These are phyloP conservation scores for Hyphochytrium catenoides DNA, from an alignment of 352 stramenopile genomes.

Conservation along the genomic window DNA sequence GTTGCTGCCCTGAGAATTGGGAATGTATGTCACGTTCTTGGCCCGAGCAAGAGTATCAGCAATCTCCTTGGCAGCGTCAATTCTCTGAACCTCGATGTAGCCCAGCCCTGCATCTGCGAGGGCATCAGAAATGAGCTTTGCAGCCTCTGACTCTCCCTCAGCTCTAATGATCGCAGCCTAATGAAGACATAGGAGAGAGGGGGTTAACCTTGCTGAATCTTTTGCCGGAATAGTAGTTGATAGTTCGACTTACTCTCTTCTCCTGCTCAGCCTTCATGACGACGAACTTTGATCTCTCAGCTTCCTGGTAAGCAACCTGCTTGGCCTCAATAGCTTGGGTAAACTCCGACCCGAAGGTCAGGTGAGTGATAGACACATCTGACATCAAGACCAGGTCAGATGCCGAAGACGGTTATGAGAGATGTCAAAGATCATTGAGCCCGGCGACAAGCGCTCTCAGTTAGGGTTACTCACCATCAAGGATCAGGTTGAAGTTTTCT, in stretches of 20 bases:
- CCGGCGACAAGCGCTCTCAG: too few relatives aligned
- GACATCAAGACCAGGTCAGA: too few relatives aligned
- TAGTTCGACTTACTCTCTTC: slow-evolving; percentile 47
- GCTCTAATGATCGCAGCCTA: slow-evolving; percentile 71
- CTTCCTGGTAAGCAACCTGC: slow-evolving; percentile 98
- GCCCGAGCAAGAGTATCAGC: slow-evolving; percentile 86
- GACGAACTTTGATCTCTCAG: slow-evolving; percentile 96
- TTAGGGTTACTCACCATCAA: too few relatives aligned
- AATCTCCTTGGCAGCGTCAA: slow-evolving; percentile 99
- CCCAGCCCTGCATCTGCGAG: slow-evolving; percentile 89
- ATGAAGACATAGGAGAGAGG: too few relatives aligned
- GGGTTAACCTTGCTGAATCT: too few relatives aligned
- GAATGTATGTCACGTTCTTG: slow-evolving; percentile 96
- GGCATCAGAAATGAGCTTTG: slow-evolving; percentile 89
- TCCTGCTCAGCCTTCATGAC: slow-evolving; percentile 98
- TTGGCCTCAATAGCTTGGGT: slow-evolving; percentile 99
- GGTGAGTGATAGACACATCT: slow-evolving; percentile 99
- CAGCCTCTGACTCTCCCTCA: slow-evolving; percentile 93
- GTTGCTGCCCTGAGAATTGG: slow-evolving; percentile 57
- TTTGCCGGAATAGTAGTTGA: too few relatives aligned
- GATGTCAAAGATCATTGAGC: too few relatives aligned
- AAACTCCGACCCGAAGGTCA: slow-evolving; percentile 97
- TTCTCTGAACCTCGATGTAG: slow-evolving; percentile 98
- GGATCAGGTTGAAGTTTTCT: slow-evolving; percentile 87
- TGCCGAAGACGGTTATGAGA: too few relatives aligned